Conservation (phyloP, 2,329 filamentous ascomycete genomes). For the Triangularia setosa region DNA sequence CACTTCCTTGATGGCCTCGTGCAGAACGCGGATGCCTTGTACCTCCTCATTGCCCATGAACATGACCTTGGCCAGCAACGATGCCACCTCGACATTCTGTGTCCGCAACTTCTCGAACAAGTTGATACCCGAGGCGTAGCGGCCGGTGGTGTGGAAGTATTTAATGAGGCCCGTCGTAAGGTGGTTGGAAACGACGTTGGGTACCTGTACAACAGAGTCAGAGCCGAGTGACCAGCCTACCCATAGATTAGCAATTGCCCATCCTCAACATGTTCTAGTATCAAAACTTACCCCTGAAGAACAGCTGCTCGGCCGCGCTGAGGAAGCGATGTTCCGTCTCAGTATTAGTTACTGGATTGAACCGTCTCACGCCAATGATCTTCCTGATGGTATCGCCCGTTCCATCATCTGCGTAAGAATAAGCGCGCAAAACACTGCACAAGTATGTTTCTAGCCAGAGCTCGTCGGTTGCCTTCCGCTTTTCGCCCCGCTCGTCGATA, state of each 20-base stretch:
- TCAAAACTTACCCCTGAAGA: conserved; percentile 70
- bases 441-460: conserved; percentile 97
- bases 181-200: conserved; percentile 94
- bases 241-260: conserved; percentile 3
- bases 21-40: conserved; percentile 82
- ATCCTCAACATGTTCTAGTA: conserved; percentile 67
- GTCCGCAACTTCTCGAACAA: conserved; percentile 92
- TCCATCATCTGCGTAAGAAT: conserved; percentile 94
- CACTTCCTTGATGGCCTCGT: conserved; percentile 82
- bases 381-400: conserved; percentile 92
- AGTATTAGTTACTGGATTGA: conserved; percentile 98
- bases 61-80: conserved; percentile 82
- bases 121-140: conserved; percentile 93
- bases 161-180: conserved; percentile 87
- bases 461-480: conserved; percentile 86
- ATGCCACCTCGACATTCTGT: conserved; percentile 90
- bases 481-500: conserved; percentile 93
- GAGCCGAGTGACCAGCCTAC: conserved; percentile 91
- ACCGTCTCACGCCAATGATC: conserved; percentile 93
- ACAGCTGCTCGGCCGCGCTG: conserved; percentile 87
- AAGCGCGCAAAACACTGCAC: conserved; percentile 88
- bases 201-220: conserved; percentile 94
- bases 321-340: conserved; percentile 96
- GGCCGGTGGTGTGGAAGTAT: conserved; percentile 92
- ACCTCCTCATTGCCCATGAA: conserved; percentile 97